Evolutionary conservation across 192 early-diverging fungal species (phyloP).

Genomic region (Linnemannia schmuckeri): DNA sequence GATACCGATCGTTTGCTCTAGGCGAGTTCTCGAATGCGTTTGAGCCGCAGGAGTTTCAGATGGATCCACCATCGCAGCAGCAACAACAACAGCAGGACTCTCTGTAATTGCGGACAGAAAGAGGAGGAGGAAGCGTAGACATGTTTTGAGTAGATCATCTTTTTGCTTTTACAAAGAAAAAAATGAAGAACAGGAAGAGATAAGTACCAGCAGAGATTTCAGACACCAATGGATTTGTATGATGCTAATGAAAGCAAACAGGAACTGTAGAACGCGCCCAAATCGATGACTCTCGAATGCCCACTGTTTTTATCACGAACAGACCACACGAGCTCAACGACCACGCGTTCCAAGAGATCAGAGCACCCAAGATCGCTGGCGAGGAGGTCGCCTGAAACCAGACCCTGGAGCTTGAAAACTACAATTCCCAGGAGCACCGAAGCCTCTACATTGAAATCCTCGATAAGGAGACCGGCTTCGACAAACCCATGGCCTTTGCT

Average conservation of each 20-base stretch:
- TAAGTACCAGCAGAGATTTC: neutral
- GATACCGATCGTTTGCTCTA: slow-evolving; percentile 26
- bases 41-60: slow-evolving; percentile 9
- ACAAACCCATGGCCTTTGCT: slow-evolving; percentile 59
- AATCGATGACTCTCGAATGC: no score
- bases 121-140: neutral
- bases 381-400: slow-evolving; percentile 58
- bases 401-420: slow-evolving; percentile 44
- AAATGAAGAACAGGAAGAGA: neutral
- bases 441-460: slow-evolving; percentile 59
- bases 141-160: neutral
- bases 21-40: slow-evolving; percentile 23
- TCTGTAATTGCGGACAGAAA: neutral
- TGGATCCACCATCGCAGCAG: neutral
- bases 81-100: neutral
- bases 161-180: neutral
- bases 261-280: no score
- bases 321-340: slow-evolving; percentile 55
- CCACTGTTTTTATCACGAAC: slow-evolving; percentile 31
- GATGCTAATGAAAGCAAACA: no score
- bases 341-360: slow-evolving; percentile 49
- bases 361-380: slow-evolving; percentile 57
- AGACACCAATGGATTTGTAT: no score
- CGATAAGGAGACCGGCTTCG: slow-evolving; percentile 43
- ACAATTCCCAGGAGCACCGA: slow-evolving; percentile 35